phyloP scores from a whole-genome alignment of 2,329 filamentous ascomycete genomes.

The Botryotinia convoluta region DNA sequence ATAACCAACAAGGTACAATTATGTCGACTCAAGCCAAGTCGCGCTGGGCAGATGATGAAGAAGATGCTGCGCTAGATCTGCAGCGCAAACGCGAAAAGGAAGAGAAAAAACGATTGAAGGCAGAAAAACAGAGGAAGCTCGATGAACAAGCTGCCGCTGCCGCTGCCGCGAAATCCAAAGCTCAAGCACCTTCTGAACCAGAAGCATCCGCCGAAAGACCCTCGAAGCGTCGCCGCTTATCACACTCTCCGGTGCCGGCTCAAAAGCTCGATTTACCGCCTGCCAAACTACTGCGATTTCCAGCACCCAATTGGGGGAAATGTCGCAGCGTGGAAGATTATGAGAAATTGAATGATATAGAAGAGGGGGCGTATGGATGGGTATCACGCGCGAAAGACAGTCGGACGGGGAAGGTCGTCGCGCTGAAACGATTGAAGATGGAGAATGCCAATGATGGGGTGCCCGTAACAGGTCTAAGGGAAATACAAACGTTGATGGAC shows the following conservation, averaged over 20 bases:
- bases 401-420: constrained; percentile 75
- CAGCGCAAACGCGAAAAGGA: constrained; percentile 79
- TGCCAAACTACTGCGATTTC: constrained; percentile 68
- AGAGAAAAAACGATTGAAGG: constrained; percentile 80
- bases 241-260: constrained; percentile 30
- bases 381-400: constrained; percentile 80
- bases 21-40: constrained; percentile 47
- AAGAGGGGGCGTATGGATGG: constrained; percentile 95
- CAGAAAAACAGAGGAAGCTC: constrained; percentile 71
- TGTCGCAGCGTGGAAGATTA: constrained; percentile 82
- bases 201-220: constrained; percentile 48
- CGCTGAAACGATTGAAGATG: constrained; percentile 91
- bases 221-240: constrained; percentile 60
- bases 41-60: constrained; percentile 83
- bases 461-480: constrained; percentile 86
- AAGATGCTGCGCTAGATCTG: constrained; percentile 72
- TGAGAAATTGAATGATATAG: constrained; percentile 92
- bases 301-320: constrained; percentile 62
- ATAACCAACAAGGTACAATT: neutral
- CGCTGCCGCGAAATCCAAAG: constrained; percentile 37
- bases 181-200: constrained; percentile 39
- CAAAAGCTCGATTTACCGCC: constrained; percentile 40
- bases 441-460: constrained; percentile 71
- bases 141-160: constrained; percentile 46
- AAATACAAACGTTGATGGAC: constrained; percentile 87